Evolutionary conservation across 2,329 filamentous ascomycete genomes (phyloP).

Genomic region (Basipetospora sp.): DNA sequence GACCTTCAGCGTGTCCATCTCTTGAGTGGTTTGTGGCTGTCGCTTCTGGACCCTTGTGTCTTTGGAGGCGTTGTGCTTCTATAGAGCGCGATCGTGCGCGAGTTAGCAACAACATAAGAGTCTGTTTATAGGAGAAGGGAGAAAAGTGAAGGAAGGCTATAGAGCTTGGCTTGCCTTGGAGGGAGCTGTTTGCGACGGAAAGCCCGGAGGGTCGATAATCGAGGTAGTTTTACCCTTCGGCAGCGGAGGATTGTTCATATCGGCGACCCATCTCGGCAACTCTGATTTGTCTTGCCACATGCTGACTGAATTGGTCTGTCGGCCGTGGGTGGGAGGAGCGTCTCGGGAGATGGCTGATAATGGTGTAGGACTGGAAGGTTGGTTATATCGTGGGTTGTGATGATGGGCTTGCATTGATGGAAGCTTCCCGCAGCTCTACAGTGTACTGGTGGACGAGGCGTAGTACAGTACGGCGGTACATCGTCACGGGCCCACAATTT

Average conservation of each 20-base stretch:
- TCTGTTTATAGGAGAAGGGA: too few species aligned
- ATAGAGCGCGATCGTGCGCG: neutral
- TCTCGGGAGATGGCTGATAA: too few species aligned
- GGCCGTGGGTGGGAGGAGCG: too few species aligned
- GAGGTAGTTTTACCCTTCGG: conserved; percentile 49
- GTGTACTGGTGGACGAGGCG: too few species aligned
- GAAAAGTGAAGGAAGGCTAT: too few species aligned
- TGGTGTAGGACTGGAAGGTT: too few species aligned
- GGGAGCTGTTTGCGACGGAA: conserved; percentile 37
- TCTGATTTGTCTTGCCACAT: conserved; percentile 2
- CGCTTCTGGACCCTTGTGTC: conserved; percentile 37
- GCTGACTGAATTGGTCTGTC: neutral
- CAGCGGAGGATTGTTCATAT: conserved; percentile 57
- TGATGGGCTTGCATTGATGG: too few species aligned
- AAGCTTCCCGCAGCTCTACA: too few species aligned
- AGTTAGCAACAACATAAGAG: too few species aligned
- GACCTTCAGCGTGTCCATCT: conserved; percentile 89
- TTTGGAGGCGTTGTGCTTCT: conserved; percentile 35
- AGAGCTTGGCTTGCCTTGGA: conserved; percentile 36
- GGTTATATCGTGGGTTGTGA: too few species aligned
- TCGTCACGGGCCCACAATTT: too few species aligned
- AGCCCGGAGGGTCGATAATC: conserved; percentile 79
- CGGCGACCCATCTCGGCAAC: conserved; percentile 51
- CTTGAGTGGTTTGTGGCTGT: conserved; percentile 57
- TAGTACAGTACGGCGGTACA: too few species aligned